Evolutionary conservation across 768 basidiomycete species (phyloP), one percentile per base, ranked within the genome.

Genomic region (Boletus speciosus): DNA sequence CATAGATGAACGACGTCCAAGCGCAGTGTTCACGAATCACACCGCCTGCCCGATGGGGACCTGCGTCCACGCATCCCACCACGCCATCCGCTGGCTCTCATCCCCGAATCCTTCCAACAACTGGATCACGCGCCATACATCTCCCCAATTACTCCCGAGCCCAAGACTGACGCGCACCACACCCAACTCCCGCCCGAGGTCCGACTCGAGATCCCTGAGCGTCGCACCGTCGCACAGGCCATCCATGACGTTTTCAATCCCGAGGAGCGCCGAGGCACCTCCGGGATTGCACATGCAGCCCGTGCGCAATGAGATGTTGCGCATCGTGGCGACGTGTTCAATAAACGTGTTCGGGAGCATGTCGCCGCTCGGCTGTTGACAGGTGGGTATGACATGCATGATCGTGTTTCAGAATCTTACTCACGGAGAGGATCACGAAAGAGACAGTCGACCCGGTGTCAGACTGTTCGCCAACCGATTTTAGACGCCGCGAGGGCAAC

Each of bases 241-340:
- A 6, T 75, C 72, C 88, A 90, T 91, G 53, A 84, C 77, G 19
- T 78, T 74, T 54, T 83, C 72, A 31, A 90, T 78, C 0, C 84
- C 84, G 5, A 91, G 76, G 15, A 93, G 71, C 5, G 86, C 80
- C 1, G 88, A 83, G 0, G 89, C 87, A 16, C 84, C 90, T 10
- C 91, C 91, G 15, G 90, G 88, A 59, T 93, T 93, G 65, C 91
- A 93, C 82, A 92, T 85, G 67, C 90, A 93, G 0, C 90, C 90
- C 3, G 90, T 89, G 40, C 90, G 84, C 32, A 93, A 71, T 16
- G 89, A 90, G 53, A 93, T 84, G 47, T 77, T 80, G 58, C 80
- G 76, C 49, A 70, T 74, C 16, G 83, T 77, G 14, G 89, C 88
- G 1, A 84, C 77, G 60, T 85, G 75, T 63, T 88, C 88, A 61